Evolutionary conservation across 2,329 filamentous ascomycete genomes (phyloP).

Genomic region (Colletotrichum kahawae): DNA sequence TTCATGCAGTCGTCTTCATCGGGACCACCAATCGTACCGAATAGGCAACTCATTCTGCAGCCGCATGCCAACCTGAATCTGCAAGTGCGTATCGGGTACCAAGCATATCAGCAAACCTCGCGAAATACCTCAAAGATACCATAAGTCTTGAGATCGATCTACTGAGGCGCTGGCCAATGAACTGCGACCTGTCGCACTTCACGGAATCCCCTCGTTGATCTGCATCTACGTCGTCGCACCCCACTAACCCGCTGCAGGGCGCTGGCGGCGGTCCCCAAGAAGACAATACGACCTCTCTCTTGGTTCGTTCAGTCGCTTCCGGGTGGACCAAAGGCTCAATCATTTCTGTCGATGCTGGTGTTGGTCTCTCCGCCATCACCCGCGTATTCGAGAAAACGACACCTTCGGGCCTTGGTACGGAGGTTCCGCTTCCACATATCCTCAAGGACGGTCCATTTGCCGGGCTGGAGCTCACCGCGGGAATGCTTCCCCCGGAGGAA

Average conservation of each 20-base stretch:
- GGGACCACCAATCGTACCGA: neutral
- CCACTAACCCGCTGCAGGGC: slow-evolving; percentile 60
- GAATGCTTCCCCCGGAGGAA: slow-evolving; percentile 45
- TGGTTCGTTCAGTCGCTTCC: slow-evolving; percentile 81
- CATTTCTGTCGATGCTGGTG: slow-evolving; percentile 92
- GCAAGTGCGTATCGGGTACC: neutral
- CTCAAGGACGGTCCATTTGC: slow-evolving; percentile 77
- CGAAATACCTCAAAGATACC: neutral
- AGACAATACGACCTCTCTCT: slow-evolving; percentile 86
- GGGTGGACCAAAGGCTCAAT: slow-evolving; percentile 84
- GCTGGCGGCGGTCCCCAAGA: slow-evolving; percentile 89
- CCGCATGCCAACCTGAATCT: neutral
- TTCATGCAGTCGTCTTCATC: slow-evolving; percentile 13
- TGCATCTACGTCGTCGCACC: neutral
- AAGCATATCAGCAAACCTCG: neutral
- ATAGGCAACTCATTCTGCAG: slow-evolving; percentile 6
- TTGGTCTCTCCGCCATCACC: slow-evolving; percentile 86
- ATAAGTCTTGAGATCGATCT: neutral
- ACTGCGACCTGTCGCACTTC: neutral
- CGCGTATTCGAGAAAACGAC: slow-evolving; percentile 70
- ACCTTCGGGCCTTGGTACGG: slow-evolving; percentile 38
- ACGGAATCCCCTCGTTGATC: neutral
- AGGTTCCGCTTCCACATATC: slow-evolving; percentile 53
- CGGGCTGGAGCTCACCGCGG: slow-evolving; percentile 71
- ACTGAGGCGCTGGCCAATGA: neutral